Base-by-base conservation (phyloP, 2,329 filamentous ascomycete species). In the Aspergillus sp. region DNA sequence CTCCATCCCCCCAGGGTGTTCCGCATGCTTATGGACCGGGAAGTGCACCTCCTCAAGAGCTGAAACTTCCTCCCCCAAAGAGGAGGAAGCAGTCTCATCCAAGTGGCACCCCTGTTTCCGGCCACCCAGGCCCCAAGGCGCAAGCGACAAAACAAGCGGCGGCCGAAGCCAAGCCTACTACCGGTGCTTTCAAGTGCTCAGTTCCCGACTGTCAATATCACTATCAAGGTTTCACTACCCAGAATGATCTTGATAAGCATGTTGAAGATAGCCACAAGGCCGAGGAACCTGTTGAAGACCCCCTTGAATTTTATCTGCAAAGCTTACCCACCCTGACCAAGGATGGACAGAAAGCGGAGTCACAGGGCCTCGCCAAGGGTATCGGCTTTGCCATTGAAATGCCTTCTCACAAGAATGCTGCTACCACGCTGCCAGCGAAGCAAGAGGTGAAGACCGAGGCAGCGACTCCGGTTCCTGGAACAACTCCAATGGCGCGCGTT, bases 31-130 rank as follows among this genome's bases (percentile, higher is more conserved):
- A 84, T 55, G 77, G 77, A 8, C 75, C 77, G 18, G 79, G 78
- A 18, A 76, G 79, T 49, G 76, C 86, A 48, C 83, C 80, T 4
- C 78, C 80, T 11, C 81, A 83, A 50, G 82, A 85, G 61, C 76
- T 88, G 47, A 81, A 84, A 47, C 71, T 87, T 22, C 85, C 84
- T 17, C 77, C 80, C 2, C 76, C 77, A 55, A 87, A 86, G 75
- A 83, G 79, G 65, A 77, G 79, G 53, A 85, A 83, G 74, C 76
- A 82, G 60, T 80, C 79, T 52, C 77, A 81, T 52, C 68, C 75
- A 8, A 69, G 65, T 32, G 56, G 64, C 32, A 71, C 70, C 13
- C 66, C 73, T 20, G 59, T 66, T 48, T 52, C 66, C 11, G 63
- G 61, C 3, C 64, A 62, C 3, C 61, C 72, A 5, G 64, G 69